A percentile compares a stretch with the other conserved stretches of the same genome.
These are phyloP conservation scores for Spencermartinsiella europaea DNA, from an alignment of 805 yeast genomes.

Conservation along the genomic window DNA sequence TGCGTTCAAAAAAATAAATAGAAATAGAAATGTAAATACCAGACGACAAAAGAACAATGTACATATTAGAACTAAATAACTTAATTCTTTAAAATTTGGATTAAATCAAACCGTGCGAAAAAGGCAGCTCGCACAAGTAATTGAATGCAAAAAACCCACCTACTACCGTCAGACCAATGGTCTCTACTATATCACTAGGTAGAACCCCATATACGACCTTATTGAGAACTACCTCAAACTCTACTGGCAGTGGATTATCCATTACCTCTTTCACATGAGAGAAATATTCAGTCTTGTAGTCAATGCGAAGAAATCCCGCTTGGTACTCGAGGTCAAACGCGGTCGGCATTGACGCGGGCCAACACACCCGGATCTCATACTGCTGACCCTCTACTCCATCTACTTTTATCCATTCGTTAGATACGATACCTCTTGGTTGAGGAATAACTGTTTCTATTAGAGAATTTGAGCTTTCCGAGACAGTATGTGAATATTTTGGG, in stretches of 20 bases:
- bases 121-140: background rate
- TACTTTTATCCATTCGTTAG: constrained; percentile 8
- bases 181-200: constrained; percentile 15
- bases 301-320: constrained; percentile 9
- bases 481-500: background rate
- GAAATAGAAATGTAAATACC: background rate
- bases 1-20: background rate
- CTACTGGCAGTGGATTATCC: constrained; percentile 15
- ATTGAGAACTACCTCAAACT: constrained; percentile 16
- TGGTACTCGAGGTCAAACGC: constrained; percentile 22
- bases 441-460: constrained; percentile 4
- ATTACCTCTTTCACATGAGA: constrained; percentile 11
- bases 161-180: constrained; percentile 11
- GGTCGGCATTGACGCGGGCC: constrained; percentile 33
- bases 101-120: background rate
- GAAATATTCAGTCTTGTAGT: constrained; percentile 11
- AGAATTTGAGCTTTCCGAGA: background rate
- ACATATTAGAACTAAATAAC: background rate
- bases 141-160: constrained; percentile 3
- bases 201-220: constrained; percentile 9
- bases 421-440: constrained; percentile 2
- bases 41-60: background rate
- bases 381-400: constrained; percentile 4
- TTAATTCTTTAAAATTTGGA: no score
- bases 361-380: constrained; percentile 31